phyloP scores from a whole-genome alignment of 1,284 basidiomycete genomes.

The Irpex rosettiformis region DNA sequence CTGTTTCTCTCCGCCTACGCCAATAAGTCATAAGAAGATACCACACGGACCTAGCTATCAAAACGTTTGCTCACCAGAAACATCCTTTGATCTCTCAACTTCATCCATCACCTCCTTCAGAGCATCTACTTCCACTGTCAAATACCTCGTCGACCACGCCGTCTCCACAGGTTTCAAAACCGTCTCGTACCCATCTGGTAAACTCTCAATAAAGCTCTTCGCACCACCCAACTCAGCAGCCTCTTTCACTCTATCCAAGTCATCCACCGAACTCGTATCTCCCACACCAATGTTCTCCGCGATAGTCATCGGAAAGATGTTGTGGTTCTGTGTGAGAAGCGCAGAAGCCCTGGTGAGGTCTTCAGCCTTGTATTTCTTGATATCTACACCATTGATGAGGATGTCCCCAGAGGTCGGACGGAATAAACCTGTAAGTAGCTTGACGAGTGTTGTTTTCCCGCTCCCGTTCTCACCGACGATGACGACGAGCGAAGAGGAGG shows the following conservation, averaged over 20 bases:
- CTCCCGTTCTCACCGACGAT: constrained; percentile 70
- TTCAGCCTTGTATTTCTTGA: constrained; percentile 41
- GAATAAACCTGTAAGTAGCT: constrained; percentile 62
- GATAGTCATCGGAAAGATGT: constrained; percentile 61
- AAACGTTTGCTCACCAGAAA: not conserved
- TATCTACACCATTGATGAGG: constrained; percentile 53
- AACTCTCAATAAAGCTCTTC: constrained; percentile 47
- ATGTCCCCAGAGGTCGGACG: constrained; percentile 63
- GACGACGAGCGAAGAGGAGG: constrained; percentile 38
- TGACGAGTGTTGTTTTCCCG: constrained; percentile 70
- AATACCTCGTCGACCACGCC: not conserved
- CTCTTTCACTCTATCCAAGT: constrained; percentile 48
- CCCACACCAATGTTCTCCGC: constrained; percentile 68
- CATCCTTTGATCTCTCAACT: constrained; percentile 1
- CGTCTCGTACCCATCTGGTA: constrained; percentile 54
- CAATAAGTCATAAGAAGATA: not conserved
- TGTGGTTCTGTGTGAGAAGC: constrained; percentile 72
- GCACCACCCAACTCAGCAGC: constrained; percentile 66
- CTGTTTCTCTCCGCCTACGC: constrained; percentile 5
- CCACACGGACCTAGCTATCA: not conserved
- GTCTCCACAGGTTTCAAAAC: constrained; percentile 21
- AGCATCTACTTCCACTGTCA: not conserved
- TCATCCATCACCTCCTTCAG: constrained; percentile 2
- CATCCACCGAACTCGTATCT: constrained; percentile 42
- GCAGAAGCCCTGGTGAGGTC: constrained; percentile 55